A percentile compares a stretch with the other conserved stretches of the same genome.
These are phyloP conservation scores for Allium cepa DNA, from an alignment of 106 monocot species.

Conservation along the genomic window DNA sequence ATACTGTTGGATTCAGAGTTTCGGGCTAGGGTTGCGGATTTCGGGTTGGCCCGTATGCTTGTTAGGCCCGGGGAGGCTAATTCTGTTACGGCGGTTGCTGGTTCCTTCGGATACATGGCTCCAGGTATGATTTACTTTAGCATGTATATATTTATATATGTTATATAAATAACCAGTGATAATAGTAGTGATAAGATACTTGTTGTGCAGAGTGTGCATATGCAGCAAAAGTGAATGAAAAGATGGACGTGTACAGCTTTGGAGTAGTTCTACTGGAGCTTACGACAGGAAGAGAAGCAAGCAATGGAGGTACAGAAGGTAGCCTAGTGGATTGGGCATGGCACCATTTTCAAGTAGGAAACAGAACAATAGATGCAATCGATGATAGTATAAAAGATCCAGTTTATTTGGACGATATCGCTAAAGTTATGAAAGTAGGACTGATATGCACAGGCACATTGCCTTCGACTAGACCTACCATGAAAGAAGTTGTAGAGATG, in stretches of 20 bases:
- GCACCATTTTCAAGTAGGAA: constrained; percentile 35
- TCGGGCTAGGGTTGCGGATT: constrained; percentile 62
- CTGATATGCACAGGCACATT: constrained; percentile 49
- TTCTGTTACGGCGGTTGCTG: constrained; percentile 35
- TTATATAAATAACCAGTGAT: no score
- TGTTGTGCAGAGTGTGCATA: constrained; percentile 47
- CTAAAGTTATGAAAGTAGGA: constrained; percentile 44
- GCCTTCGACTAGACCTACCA: constrained; percentile 55
- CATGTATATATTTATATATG: no score
- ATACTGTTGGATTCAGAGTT: constrained; percentile 66
- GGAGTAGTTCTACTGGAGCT: constrained; percentile 87
- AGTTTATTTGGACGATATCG: constrained; percentile 34
- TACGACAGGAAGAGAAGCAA: constrained; percentile 46
- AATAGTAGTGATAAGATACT: no score
- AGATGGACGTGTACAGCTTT: constrained; percentile 82
- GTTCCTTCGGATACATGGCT: constrained; percentile 89
- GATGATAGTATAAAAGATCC: constrained; percentile 6
- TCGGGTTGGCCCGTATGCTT: constrained; percentile 67
- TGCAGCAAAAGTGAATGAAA: constrained; percentile 43
- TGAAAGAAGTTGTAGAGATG: constrained; percentile 72
- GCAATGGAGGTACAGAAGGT: constrained; percentile 26
- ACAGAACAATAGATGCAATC: constrained; percentile 22
- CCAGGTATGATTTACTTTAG: constrained; percentile 31
- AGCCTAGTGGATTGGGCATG: constrained; percentile 63
- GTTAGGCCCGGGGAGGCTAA: constrained; percentile 13